Evolutionary conservation across 1,284 basidiomycete species (phyloP), one percentile per base, ranked within the genome.

Genomic region (Microbotryum scabiosae): DNA sequence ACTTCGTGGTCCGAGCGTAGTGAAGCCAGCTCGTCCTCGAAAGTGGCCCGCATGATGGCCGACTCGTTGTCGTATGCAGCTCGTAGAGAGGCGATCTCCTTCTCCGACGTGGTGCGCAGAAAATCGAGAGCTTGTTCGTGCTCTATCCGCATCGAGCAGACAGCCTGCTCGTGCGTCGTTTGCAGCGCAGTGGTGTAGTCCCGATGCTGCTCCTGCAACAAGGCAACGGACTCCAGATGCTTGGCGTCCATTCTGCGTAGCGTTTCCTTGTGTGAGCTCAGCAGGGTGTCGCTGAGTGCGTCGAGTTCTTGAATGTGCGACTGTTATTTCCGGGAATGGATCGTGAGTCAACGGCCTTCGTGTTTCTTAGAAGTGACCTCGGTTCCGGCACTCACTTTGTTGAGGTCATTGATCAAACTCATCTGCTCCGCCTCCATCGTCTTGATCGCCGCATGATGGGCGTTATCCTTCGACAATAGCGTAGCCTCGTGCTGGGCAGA

Each of bases 151-250:
- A 49, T 20, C 49, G 46, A 23, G 45, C 2, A 41, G 43, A 66
- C 36, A 5, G 51, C 41, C 23, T 53, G 48, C 20, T 58, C 57
- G 20, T 64, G 64, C 59, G 82, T 78, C 57, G 79, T 72, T 64
- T 84, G 78, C 68, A 85, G 73, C 12, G 74, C 73, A 49, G 73
- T 71, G 60, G 86, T 78, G 23, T 75, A 7, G 26, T 30, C 69
- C 21, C 73, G 72, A 4, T 77, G 71, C 71, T 85, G 85, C 71
- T 84, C 79, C 28, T 75, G 74, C 43, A 86, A 62, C 36, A 41
- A 41, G 36, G 36, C 36, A 41, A 41, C 36, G 12, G 36, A 41
- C 36, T 41, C 36, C 10, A 41, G 36, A 41, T 41, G 36, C 36
- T 1, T 12, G 36, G 16, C 36, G 16, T 41, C 16, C 10, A 18